phyloP scores from a whole-genome alignment of 441 rosid genomes.

The Pelargonium myrrhifolium region DNA sequence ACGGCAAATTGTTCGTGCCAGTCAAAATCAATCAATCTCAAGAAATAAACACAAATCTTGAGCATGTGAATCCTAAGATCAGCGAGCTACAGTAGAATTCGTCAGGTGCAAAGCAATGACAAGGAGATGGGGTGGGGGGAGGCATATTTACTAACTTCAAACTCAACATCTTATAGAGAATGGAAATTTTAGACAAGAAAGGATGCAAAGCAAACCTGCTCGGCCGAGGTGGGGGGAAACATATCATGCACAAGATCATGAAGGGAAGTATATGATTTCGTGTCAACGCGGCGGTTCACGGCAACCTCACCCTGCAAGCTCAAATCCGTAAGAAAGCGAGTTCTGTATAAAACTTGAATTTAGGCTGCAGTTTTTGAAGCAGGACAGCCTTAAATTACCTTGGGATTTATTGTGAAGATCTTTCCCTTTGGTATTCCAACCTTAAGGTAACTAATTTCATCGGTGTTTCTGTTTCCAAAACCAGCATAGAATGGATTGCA shows the following conservation, averaged over 20 bases:
- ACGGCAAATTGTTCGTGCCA: too few relatives aligned
- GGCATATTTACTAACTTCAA: too few relatives aligned
- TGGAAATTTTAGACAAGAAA: too few relatives aligned
- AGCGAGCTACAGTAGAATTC: too few relatives aligned
- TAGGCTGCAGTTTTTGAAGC: not conserved
- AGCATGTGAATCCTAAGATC: too few relatives aligned
- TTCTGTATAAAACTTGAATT: not conserved
- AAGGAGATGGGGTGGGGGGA: too few relatives aligned
- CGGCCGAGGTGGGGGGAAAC: slow-evolving; percentile 65
- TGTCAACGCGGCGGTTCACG: slow-evolving; percentile 63
- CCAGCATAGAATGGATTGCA: slow-evolving; percentile 96
- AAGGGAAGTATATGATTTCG: slow-evolving; percentile 71
- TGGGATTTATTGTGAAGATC: slow-evolving; percentile 88
- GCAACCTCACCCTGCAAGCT: slow-evolving; percentile 83
- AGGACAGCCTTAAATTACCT: slow-evolving; percentile 40
- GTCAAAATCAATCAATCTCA: too few relatives aligned
- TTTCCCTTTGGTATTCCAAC: slow-evolving; percentile 93
- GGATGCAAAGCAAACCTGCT: slow-evolving; percentile 44
- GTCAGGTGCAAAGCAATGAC: too few relatives aligned
- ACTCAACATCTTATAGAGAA: too few relatives aligned
- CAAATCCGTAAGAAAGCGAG: slow-evolving; percentile 17
- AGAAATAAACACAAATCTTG: too few relatives aligned
- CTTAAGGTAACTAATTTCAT: slow-evolving; percentile 89
- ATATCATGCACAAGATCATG: slow-evolving; percentile 77
- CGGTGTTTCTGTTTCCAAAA: slow-evolving; percentile 97